Conservation (phyloP, 2,329 filamentous ascomycete species). For the Davidsoniella eucalypti region DNA sequence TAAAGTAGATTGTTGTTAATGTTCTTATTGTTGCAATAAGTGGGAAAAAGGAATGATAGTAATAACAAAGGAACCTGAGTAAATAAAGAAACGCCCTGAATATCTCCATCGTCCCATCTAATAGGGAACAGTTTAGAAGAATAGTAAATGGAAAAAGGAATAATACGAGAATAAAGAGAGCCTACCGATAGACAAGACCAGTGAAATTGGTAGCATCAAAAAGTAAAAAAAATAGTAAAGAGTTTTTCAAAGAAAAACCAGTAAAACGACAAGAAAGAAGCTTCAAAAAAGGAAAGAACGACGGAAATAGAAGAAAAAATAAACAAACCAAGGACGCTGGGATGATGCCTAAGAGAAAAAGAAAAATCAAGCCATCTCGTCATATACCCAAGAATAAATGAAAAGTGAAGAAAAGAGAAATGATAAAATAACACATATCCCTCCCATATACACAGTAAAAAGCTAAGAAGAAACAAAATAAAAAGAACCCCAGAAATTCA, state of each 20-base stretch:
- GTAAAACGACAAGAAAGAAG: conserved; percentile 5
- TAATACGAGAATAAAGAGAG: neutral
- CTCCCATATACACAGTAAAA: too few species aligned
- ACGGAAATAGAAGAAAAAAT: conserved; percentile 7
- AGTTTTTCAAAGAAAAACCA: neutral
- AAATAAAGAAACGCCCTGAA: too few species aligned
- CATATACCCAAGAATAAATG: conserved; percentile 1
- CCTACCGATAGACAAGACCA: neutral
- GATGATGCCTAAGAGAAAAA: conserved; percentile 3
- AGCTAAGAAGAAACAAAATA: neutral
- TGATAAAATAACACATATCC: too few species aligned
- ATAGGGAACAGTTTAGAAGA: neutral
- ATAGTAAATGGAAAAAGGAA: neutral
- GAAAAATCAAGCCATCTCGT: neutral
- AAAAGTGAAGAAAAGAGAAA: neutral
- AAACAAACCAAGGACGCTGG: conserved; percentile 9
- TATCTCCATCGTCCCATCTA: too few species aligned
- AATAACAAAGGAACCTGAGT: neutral
- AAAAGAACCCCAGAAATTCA: neutral
- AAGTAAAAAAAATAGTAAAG: too few species aligned
- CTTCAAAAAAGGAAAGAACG: neutral
- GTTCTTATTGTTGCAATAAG: too few species aligned
- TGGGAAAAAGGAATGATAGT: neutral
- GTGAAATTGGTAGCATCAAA: neutral
- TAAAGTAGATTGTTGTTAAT: too few species aligned